Percentiles rank a stretch among this genome's conserved stretches.
Evolutionary conservation across 192 early-diverging fungal species (phyloP).

Genomic region (Phlyctochytrium planicorne): DNA sequence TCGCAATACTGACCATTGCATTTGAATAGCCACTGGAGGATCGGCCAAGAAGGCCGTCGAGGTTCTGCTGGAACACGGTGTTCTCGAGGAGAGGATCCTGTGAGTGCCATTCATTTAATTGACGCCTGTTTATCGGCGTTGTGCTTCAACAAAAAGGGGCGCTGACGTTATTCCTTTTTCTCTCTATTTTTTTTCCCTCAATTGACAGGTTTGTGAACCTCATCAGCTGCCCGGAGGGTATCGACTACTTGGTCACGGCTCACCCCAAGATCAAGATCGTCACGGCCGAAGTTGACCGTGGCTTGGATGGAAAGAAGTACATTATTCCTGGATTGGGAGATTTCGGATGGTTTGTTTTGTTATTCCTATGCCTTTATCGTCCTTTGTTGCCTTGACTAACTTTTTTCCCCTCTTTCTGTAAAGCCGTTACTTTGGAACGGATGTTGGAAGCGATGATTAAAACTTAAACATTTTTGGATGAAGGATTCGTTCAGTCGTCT

Average conservation of each 20-base stretch:
- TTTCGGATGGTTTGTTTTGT: constrained; percentile 67
- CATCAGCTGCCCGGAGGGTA: constrained; percentile 84
- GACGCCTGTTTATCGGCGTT: too few relatives aligned
- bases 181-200: not conserved
- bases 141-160: not conserved
- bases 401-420: not conserved
- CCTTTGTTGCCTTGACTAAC: not conserved
- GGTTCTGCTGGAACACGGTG: constrained; percentile 80
- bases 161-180: not conserved
- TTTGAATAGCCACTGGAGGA: constrained; percentile 82
- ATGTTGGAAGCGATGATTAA: constrained; percentile 35
- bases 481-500: too few relatives aligned
- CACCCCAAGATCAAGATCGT: constrained; percentile 85
- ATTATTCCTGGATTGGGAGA: constrained; percentile 91
- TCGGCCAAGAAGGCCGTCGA: constrained; percentile 91
- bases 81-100: constrained; percentile 76
- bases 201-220: constrained; percentile 82
- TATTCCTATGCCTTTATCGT: not conserved
- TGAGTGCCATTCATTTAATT: constrained; percentile 12
- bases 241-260: constrained; percentile 62
- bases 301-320: constrained; percentile 79
- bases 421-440: constrained; percentile 79
- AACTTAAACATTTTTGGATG: too few relatives aligned
- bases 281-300: constrained; percentile 80
- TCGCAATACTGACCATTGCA: not conserved